Base-by-base conservation (phyloP, 768 basidiomycete genomes). In the Leccinum subtestaceum region DNA sequence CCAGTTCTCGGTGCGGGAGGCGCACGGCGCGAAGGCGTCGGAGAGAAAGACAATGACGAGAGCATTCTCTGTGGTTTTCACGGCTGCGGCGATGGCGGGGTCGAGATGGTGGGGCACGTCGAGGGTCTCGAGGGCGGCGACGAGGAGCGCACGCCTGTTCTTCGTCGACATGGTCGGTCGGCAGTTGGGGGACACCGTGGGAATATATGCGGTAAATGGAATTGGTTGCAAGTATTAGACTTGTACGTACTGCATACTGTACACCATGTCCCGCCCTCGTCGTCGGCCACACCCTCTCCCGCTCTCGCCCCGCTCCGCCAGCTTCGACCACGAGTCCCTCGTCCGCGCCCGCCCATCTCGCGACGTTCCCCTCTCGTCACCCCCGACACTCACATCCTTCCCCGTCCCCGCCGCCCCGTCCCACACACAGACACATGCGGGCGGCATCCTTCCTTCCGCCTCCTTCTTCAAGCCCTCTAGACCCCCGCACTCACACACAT, bases 391-490 rank as follows among this genome's bases (percentile, higher is more conserved):
- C 19, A 8, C 43, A 10, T 21, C 43, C 11, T 45, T 45, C 11
- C 19, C 71, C 13, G 19, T 67, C n/a, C 54, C 71, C 50, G 38
- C 66, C n/a, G 72, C 71, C 55, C 64, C 81, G 5, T 84, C 86
- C 0, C 86, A 89, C 72, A 83, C 85, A 45, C 79, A 81, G 1
- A 86, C 87, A 0, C 87, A 91, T 70, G 85, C 86, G 12, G 83
- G 84, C 47, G 90, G 89, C 32, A 88, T 92, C 19, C 84, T 86
- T 56, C 89, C 92, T 15, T 85, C 89, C 10, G 83, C 89, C 5
- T 86, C 88, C 7, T 92, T 93, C 76, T 92, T 92, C 67, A 83
- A 79, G 21, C 88, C 89, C 4, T 81, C 85, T 5, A 80, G 85
- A 52, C 90, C 88, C 0, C 71, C 72, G 23, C 76, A 84, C 62